Conservation (phyloP, 441 rosid species). For the Rhodomyrtus psidioides region DNA sequence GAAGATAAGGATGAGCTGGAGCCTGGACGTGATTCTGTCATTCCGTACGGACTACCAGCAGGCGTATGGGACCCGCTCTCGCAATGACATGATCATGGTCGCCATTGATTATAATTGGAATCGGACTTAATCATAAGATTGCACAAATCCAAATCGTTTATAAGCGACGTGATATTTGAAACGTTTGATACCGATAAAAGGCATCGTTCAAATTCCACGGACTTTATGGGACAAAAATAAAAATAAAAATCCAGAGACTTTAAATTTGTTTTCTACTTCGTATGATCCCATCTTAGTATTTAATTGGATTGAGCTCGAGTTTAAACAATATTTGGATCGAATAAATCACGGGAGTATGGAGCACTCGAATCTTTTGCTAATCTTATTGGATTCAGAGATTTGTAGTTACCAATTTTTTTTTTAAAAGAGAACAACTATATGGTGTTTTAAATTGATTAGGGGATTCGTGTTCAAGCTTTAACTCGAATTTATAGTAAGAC, state of each 20-base stretch:
- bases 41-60: background rate
- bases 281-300: background rate
- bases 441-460: background rate
- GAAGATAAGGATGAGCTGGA: background rate
- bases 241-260: no score
- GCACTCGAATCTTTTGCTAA: background rate
- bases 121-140: background rate
- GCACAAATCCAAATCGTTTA: background rate
- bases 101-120: no score
- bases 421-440: background rate
- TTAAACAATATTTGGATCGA: rapidly evolving
- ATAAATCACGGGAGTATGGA: rapidly evolving
- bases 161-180: background rate
- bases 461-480: background rate
- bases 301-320: background rate
- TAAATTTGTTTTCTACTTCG: background rate
- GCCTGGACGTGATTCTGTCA: background rate
- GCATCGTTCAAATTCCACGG: background rate
- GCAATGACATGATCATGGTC: background rate
- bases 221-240: no score
- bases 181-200: background rate
- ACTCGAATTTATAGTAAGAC: rapidly evolving
- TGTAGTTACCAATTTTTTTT: rapidly evolving
- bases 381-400: background rate
- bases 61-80: background rate